A percentile compares a stretch with the other conserved stretches of the same genome.
These are phyloP conservation scores for Cyclotella sp. DNA, from an alignment of 108 stramenopile species.

Conservation along the genomic window DNA sequence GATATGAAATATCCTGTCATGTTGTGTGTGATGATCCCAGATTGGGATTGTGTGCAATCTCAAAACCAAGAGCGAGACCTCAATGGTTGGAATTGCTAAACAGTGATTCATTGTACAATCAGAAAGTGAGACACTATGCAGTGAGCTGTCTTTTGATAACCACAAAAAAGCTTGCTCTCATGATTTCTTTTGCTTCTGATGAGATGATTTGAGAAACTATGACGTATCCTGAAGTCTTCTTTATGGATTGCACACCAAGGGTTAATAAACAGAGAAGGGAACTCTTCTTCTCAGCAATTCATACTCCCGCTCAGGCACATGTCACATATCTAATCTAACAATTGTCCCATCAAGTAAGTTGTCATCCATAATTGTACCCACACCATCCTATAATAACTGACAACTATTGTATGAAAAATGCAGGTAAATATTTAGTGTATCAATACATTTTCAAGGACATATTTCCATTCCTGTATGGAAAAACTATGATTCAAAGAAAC, in stretches of 20 bases:
- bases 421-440: constrained; percentile 5
- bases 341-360: constrained; percentile 5
- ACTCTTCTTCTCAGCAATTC: not conserved
- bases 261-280: constrained; percentile 14
- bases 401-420: not conserved
- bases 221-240: constrained; percentile 16
- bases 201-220: not conserved
- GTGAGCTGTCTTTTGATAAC: not conserved
- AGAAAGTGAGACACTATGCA: not conserved
- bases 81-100: too few species aligned
- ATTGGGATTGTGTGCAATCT: too few species aligned
- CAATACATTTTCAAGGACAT: not conserved
- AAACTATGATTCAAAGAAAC: not conserved
- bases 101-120: too few species aligned
- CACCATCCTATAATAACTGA: not conserved
- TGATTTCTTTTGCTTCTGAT: constrained; percentile 9
- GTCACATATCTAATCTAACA: not conserved
- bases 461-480: not conserved
- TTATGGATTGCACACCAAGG: constrained; percentile 1
- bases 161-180: not conserved
- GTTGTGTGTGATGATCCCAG: too few species aligned
- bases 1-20: too few species aligned
- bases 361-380: not conserved
- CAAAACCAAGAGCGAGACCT: too few species aligned
- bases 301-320: not conserved